A percentile compares a stretch with the other conserved stretches of the same genome.
Evolutionary conservation across 1,139 yeast species (phyloP).

Genomic region (Hansenula sp.): DNA sequence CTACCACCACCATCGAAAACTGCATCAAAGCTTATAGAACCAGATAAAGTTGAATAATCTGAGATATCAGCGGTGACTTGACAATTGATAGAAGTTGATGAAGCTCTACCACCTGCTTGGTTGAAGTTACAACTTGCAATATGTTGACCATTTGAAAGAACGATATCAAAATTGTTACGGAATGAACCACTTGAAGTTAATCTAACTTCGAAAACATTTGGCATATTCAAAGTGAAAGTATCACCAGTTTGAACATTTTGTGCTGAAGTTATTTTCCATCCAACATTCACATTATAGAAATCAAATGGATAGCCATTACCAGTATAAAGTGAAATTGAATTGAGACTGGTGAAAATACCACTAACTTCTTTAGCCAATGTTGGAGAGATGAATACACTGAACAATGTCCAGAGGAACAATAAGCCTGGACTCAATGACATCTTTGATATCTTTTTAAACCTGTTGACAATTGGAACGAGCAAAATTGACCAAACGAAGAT

Average conservation of each 20-base stretch:
- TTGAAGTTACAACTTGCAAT: constrained; percentile 3
- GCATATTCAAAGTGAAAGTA: constrained; percentile 2
- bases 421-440: background rate
- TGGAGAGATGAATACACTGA: background rate
- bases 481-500: too few species aligned
- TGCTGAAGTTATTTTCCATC: background rate
- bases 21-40: background rate
- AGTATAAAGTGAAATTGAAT: background rate
- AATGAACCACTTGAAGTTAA: background rate
- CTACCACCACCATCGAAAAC: constrained; percentile 3
- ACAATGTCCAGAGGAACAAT: background rate
- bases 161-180: background rate
- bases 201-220: constrained; percentile 1
- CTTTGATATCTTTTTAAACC: too few species aligned
- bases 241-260: background rate
- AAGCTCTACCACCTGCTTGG: constrained; percentile 1
- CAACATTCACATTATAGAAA: background rate
- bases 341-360: background rate
- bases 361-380: background rate
- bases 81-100: background rate
- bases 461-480: background rate
- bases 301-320: constrained; percentile 1
- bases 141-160: background rate
- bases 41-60: background rate
- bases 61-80: background rate